Percentiles rank a stretch among this genome's conserved stretches.
Conservation (phyloP, 805 yeast genomes). For the Saccharomycopsis olivae region DNA sequence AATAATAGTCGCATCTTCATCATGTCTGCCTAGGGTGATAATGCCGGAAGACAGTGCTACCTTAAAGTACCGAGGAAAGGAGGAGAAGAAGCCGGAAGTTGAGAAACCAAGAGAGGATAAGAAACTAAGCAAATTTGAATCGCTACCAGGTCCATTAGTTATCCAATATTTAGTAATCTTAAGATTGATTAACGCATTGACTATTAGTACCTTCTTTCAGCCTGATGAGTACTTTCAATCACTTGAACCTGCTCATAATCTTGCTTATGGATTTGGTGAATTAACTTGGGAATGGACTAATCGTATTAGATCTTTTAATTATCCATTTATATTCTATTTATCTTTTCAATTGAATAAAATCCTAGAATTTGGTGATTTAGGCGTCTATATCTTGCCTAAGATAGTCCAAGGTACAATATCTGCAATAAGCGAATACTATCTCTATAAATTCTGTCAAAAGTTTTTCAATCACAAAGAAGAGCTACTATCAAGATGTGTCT, state of each 20-base stretch:
- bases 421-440: slow-evolving; percentile 56
- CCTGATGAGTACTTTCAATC: slow-evolving; percentile 95
- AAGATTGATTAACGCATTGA: slow-evolving; percentile 54
- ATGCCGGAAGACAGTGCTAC: not conserved
- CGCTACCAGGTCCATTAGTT: slow-evolving; percentile 15
- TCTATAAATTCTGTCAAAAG: slow-evolving; percentile 37
- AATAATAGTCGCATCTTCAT: no score
- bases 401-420: slow-evolving; percentile 59
- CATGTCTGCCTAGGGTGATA: not conserved
- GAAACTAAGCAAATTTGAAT: not conserved
- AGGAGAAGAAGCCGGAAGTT: no score
- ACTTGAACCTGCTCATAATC: slow-evolving; percentile 79
- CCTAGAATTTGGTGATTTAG: slow-evolving; percentile 27
- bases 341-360: slow-evolving; percentile 29
- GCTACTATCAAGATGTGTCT: slow-evolving; percentile 30
- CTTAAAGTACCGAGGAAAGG: no score
- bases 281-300: slow-evolving; percentile 91
- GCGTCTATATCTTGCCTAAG: slow-evolving; percentile 48
- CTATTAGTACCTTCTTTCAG: slow-evolving; percentile 73
- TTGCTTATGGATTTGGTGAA: slow-evolving; percentile 70
- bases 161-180: slow-evolving; percentile 27
- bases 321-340: slow-evolving; percentile 60
- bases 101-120: not conserved
- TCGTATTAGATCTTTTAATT: slow-evolving; percentile 65
- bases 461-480: slow-evolving; percentile 20